Evolutionary conservation across 345 rosid species (phyloP).

Genomic region (Bruguiera sexangula): DNA sequence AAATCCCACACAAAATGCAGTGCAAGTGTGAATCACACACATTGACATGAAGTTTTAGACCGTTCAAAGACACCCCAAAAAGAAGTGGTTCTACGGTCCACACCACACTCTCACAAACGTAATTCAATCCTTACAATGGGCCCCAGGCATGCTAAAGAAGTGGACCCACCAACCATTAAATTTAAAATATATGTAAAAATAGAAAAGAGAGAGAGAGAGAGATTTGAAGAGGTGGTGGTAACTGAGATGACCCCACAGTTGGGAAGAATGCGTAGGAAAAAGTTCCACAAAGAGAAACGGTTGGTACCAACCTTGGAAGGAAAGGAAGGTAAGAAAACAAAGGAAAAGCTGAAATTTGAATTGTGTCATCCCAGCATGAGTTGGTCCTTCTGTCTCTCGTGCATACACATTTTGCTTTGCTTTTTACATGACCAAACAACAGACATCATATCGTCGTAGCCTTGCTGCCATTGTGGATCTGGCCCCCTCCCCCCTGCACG

Average conservation of each 20-base stretch:
- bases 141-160: conserved; percentile 27
- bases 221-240: conserved; percentile 11
- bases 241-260: conserved; percentile 37
- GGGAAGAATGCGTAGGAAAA: conserved; percentile 32
- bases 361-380: conserved; percentile 22
- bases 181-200: background rate
- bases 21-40: background rate
- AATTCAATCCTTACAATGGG: background rate
- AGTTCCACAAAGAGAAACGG: conserved; percentile 36
- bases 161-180: conserved; percentile 16
- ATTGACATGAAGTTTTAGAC: conserved; percentile 21
- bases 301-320: conserved; percentile 43
- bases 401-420: conserved; percentile 1
- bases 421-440: conserved; percentile 30
- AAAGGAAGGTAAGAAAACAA: conserved; percentile 14
- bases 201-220: conserved; percentile 9
- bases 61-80: conserved; percentile 19
- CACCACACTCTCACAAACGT: background rate
- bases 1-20: conserved; percentile 16
- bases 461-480: conserved; percentile 47
- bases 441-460: conserved; percentile 32
- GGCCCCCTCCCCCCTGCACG: conserved; percentile 38
- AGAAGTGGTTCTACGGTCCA: conserved; percentile 14
- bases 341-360: conserved; percentile 58
- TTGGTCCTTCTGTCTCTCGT: background rate